Percentiles rank a stretch among this genome's conserved stretches.
Evolutionary conservation across 108 stramenopile species (phyloP).

Genomic region (Aurantiochytrium sp.): DNA sequence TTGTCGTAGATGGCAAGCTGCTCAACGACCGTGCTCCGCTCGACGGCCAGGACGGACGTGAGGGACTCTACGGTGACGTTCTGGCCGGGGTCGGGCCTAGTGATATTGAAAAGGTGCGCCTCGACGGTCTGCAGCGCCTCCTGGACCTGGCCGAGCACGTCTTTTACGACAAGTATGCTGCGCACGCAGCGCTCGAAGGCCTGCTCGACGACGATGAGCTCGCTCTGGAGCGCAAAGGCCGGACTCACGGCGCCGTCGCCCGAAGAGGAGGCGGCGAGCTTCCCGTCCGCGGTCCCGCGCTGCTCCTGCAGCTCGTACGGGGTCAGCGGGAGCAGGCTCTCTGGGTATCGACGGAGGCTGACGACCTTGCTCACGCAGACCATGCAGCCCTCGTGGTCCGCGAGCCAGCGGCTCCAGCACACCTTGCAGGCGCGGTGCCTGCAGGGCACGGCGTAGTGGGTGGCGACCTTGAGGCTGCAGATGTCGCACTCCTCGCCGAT

Average conservation of each 20-base stretch:
- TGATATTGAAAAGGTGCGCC: not conserved
- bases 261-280: not conserved
- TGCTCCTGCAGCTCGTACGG: slow-evolving; percentile 9
- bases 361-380: not conserved
- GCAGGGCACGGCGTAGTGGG: slow-evolving; percentile 6
- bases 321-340: not conserved
- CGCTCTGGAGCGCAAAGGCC: not conserved
- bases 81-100: not conserved
- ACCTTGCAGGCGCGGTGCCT: slow-evolving; percentile 24
- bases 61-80: not conserved
- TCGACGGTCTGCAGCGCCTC: not conserved
- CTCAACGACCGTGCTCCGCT: slow-evolving; percentile 16
- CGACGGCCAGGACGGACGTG: slow-evolving; percentile 19
- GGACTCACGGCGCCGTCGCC: not conserved
- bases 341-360: not conserved
- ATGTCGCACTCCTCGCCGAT: not conserved
- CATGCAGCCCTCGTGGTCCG: slow-evolving; percentile 15
- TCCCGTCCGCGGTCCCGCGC: not conserved
- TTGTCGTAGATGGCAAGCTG: not conserved
- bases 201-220: not conserved
- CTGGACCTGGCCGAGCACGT: not conserved
- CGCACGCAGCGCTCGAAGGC: slow-evolving; percentile 3
- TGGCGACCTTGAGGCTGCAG: not conserved
- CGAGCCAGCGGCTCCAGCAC: slow-evolving; percentile 31
- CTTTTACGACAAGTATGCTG: not conserved